A percentile compares a stretch with the other conserved stretches of the same genome.
These are phyloP conservation scores for Amylocarpus encephaloides DNA, from an alignment of 2,329 filamentous ascomycete genomes.

Conservation along the genomic window DNA sequence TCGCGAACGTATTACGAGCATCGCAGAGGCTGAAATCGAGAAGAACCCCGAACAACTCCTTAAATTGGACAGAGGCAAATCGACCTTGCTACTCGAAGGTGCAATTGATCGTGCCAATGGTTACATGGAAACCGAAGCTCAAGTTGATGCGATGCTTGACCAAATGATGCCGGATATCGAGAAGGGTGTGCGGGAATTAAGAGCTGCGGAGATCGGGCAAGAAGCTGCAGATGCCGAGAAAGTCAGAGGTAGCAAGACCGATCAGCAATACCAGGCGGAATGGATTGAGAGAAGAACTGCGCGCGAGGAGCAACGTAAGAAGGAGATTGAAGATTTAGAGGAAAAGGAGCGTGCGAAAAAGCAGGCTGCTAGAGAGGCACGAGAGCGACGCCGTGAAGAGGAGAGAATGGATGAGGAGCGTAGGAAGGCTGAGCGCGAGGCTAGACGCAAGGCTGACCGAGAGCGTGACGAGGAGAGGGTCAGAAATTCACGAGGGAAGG, in stretches of 20 bases:
- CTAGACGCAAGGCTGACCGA: conserved; percentile 21
- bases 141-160: conserved; percentile 63
- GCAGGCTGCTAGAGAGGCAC: conserved; percentile 30
- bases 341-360: conserved; percentile 41
- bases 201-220: conserved; percentile 61
- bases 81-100: conserved; percentile 69
- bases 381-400: conserved; percentile 23
- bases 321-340: conserved; percentile 36
- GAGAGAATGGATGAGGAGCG: conserved; percentile 9
- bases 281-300: conserved; percentile 53
- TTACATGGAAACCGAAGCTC: conserved; percentile 63
- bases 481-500: conserved; percentile 13
- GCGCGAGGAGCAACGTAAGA: conserved; percentile 49
- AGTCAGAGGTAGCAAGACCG: conserved; percentile 60
- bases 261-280: conserved; percentile 66
- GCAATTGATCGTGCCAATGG: conserved; percentile 70
- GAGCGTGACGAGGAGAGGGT: conserved; percentile 15
- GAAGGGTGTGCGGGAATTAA: conserved; percentile 60
- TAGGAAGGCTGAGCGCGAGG: conserved; percentile 17
- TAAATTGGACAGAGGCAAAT: conserved; percentile 66
- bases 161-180: conserved; percentile 57
- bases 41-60: conserved; percentile 66
- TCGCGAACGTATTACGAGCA: conserved; percentile 58
- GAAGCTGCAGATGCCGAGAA: conserved; percentile 62
- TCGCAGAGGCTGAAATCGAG: conserved; percentile 69